Evolutionary conservation across 495 filamentous ascomycete species (phyloP).

Genomic region (Trichoderma gamsii): DNA sequence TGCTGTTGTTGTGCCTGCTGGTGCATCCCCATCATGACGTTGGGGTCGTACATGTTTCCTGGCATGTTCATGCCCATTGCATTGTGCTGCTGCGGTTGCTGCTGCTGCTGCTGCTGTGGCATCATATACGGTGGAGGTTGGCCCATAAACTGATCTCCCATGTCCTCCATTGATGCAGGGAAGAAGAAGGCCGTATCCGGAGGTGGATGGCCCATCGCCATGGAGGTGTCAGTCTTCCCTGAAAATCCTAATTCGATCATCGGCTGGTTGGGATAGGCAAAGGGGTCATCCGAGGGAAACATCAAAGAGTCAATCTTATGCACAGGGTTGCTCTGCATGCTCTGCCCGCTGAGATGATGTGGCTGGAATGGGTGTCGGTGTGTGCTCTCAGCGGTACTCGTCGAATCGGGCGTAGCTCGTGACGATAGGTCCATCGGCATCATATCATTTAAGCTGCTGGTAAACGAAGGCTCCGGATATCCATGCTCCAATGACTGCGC

Average conservation of each 20-base stretch:
- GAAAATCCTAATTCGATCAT: constrained; percentile 50
- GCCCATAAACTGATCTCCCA: constrained; percentile 43
- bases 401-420: constrained; percentile 24
- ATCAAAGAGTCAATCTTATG: constrained; percentile 81
- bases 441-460: constrained; percentile 26
- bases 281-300: constrained; percentile 86
- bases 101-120: constrained; percentile 28
- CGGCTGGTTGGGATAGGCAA: constrained; percentile 83
- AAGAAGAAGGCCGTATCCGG: constrained; percentile 37
- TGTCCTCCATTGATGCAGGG: constrained; percentile 38
- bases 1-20: not conserved
- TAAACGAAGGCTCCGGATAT: constrained; percentile 25
- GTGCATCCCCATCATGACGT: constrained; percentile 20
- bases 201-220: constrained; percentile 17
- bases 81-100: constrained; percentile 21
- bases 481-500: constrained; percentile 24
- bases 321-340: constrained; percentile 42
- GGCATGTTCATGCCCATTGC: not conserved
- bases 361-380: constrained; percentile 26
- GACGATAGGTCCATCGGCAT: constrained; percentile 28
- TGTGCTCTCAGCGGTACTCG: constrained; percentile 20
- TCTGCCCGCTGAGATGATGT: not conserved
- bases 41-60: constrained; percentile 31
- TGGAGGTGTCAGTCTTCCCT: constrained; percentile 19
- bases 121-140: constrained; percentile 42